Base-by-base conservation (phyloP, 179 eudicot genomes). In the Amaranthus tricolor region DNA sequence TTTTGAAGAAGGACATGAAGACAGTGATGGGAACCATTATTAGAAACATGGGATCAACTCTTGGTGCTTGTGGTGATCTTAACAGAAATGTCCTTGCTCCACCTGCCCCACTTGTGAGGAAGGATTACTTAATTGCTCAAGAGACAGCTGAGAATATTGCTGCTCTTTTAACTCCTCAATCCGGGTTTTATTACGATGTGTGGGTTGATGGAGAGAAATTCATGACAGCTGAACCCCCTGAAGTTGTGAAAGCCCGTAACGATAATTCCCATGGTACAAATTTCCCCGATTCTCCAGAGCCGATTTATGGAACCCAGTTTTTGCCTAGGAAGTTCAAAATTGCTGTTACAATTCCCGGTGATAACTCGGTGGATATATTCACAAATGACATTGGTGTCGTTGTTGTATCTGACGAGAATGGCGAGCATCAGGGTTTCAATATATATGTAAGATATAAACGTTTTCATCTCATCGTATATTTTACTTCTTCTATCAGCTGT, bases 1-100 rank as follows among this genome's bases (percentile, higher is more conserved):
- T 96, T 21, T 52, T 93, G 76, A 96, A 96, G 76, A 88, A 93
- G 76, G 89, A 96, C 74, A 94, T 93, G 67, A 96, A 89, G 87
- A 93, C 97, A 0, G 99, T 93, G 63, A 96, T 96, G 98, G 88
- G 97, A 65, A 82, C 96, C 52, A 88, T 96, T 53, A 93, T 96
- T 73, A 80, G 84, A 63, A 85, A 80, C 79, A 96, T 96, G 99
- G 99, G 98, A 6, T 96, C 99, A 4, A 96, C 99, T 21, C 98
- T 96, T 66, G 99, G 99, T 73, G 99, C 99, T 43, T 96, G 99
- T 73, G 99, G 99, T 50, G 99, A 96, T 78, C 88, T 96, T 54
- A 96, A 95, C 78, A 86, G 99, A 76, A 96, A 96, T 68, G 98
- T 93, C 79, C 97, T 96, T 76, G 98, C 97, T 78, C 99, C 99